These are phyloP conservation scores for Tieghemostelium lacteum DNA, from an alignment of 78 protist species.

Conservation along the genomic window DNA sequence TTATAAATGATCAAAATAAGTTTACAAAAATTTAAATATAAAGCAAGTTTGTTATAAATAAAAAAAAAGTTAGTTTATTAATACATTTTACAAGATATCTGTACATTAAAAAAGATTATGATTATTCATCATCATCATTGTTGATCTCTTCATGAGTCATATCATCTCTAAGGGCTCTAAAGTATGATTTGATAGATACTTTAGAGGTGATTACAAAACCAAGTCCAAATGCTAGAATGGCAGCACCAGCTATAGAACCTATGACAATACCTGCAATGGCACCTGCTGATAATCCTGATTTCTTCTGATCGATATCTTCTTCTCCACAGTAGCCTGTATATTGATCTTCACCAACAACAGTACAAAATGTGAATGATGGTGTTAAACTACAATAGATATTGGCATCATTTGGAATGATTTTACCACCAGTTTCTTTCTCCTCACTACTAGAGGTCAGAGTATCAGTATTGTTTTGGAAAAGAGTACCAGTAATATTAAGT, in stretches of 20 bases:
- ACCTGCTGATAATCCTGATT: not conserved
- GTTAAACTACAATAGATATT: conserved; percentile 25
- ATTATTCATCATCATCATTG: no score
- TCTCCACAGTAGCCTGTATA: conserved; percentile 40
- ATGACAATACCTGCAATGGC: conserved; percentile 28
- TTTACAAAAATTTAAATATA: no score
- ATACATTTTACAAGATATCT: no score
- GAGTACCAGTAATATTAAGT: not conserved
- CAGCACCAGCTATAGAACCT: not conserved
- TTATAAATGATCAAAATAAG: no score
- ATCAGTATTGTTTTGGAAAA: conserved; percentile 12
- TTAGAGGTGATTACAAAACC: conserved; percentile 16
- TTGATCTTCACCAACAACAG: conserved; percentile 3
- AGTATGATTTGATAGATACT: not conserved
- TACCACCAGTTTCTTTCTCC: not conserved
- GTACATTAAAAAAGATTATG: no score
- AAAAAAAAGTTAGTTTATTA: no score
- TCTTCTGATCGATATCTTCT: not conserved
- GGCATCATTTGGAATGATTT: not conserved
- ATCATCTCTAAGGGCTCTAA: no score
- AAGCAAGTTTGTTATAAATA: no score
- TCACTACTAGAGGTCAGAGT: not conserved
- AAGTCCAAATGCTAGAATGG: conserved; percentile 18
- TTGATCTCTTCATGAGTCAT: no score
- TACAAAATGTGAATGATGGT: conserved; percentile 40